Evolutionary conservation across 352 stramenopile genomes (phyloP), one percentile per base, ranked within the genome.

Genomic region (Phytophthora aleatoria): DNA sequence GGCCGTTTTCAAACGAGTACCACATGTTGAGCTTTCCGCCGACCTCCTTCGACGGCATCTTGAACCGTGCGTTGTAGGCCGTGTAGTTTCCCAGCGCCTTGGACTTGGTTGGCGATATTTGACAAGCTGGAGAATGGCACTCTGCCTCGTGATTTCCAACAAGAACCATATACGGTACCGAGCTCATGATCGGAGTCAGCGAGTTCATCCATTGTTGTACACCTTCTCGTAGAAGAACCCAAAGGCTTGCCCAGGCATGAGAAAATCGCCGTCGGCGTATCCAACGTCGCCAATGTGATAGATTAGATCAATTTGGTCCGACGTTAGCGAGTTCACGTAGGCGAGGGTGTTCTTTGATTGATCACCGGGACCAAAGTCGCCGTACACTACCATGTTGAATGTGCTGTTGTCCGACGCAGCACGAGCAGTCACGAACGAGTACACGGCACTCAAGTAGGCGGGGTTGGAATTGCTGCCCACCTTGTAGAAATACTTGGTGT

Each of bases 141-240:
- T 96, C 85, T 24, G 80, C 83, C 53, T 96, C 88, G 65, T 96
- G 36, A 20, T 96, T 96, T n/a, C 89, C 87, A 9, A 83, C 68
- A 4, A 75, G 47, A 36, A 87, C 78, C 86, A 96, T 93, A 67
- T 91, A 95, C 15, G 87, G 83, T 33, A 85, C 41, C 16, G 67
- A 43, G 20, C 39, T 61, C 74, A 81, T 86, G 43, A 74, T 35
- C 3, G 70, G 64, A n/a, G 71, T 57, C 31, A 91, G 52, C 43
- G 70, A 50, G 47, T 85, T 81, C 75, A 95, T 87, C 72, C 77
- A 96, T 45, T 68, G 60, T 96, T 91, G 68, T 84, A 96, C 8
- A 74, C 74, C 28, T 93, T 71, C 45, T 96, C 87, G 69, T 92
- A 96, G 50, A 85, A 88, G 69, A 94, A 95, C 1, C 79, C 71